Base-by-base conservation (phyloP, 805 yeast species). In the Candida boidinii region DNA sequence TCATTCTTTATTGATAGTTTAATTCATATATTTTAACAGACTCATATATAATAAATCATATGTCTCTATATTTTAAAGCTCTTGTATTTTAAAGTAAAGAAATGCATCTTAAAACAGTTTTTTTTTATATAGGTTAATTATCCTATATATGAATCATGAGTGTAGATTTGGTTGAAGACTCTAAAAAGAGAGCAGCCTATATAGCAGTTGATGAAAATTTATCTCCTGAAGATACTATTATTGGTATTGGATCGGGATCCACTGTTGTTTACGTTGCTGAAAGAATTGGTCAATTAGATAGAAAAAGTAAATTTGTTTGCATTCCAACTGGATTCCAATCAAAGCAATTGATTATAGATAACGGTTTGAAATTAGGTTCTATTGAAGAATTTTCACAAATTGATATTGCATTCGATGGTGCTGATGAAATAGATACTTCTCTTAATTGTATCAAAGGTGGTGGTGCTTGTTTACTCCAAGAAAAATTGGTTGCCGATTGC, bases 241-340 rank as follows among this genome's bases (percentile, higher is more conserved):
- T 92, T 13, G 98, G 98, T 23, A 76, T 92, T 39, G 98, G 98
- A 10, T 85, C 96, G 17, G 98, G 98, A 2, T 81, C 95, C 16
- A 92, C 98, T 0, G 98, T 92, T 4, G 83, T 92, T 11, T 92
- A 85, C 54, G 95, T 83, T 38, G 98, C 96, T 16, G 97, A 92
- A 56, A 70, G 96, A 49, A 70, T 92, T 35, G 95, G 94, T 7
- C 87, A 82, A 56, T 58, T 71, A 38, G 35, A 51, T 21, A 60
- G 66, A 43, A 73, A 79, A 49, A 46, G 53, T 19, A 53, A 70
- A 27, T 76, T 84, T 43, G 72, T 77, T 22, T 92, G 95, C 58
- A 76, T 92, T 29, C 95, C 98, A 31, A 92, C 98, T 1, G 97
- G 98, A 2, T 92, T 87, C 68, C 98, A 92, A 60, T 80, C 94